These are phyloP conservation scores for Wickerhamiella shivajii DNA, from an alignment of 805 yeast species.

Conservation along the genomic window DNA sequence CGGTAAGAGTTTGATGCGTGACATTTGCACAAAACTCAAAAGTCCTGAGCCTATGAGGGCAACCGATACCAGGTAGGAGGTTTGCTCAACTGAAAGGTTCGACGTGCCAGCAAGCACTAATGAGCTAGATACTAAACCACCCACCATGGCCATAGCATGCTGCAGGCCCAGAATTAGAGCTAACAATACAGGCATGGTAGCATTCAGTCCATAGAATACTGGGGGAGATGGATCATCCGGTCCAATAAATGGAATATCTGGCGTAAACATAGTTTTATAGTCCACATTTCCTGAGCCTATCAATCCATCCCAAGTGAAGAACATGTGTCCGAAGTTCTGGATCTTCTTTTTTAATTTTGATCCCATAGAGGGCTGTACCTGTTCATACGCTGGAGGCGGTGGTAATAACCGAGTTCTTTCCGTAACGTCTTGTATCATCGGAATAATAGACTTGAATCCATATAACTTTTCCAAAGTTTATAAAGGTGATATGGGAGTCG, in stretches of 20 bases:
- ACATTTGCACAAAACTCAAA: slow-evolving; percentile 56
- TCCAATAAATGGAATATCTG: slow-evolving; percentile 52
- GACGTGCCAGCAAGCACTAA: slow-evolving; percentile 51
- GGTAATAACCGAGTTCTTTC: too few relatives aligned
- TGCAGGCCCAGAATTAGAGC: slow-evolving; percentile 70
- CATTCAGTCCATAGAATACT: slow-evolving; percentile 56
- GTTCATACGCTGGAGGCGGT: too few relatives aligned
- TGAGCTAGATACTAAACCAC: slow-evolving; percentile 78
- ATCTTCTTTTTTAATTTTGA: too few relatives aligned
- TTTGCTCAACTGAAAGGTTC: slow-evolving; percentile 33
- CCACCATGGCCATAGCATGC: slow-evolving; percentile 76
- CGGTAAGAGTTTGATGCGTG: slow-evolving; percentile 60
- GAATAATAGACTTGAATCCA: too few relatives aligned
- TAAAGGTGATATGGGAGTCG: too few relatives aligned
- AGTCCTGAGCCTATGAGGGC: slow-evolving; percentile 55
- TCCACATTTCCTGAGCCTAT: slow-evolving; percentile 57
- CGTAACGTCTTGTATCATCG: too few relatives aligned
- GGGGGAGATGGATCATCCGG: slow-evolving; percentile 31
- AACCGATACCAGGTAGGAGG: slow-evolving; percentile 54
- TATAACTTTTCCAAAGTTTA: too few relatives aligned
- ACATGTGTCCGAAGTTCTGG: slow-evolving; percentile 4
- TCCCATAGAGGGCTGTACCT: too few relatives aligned
- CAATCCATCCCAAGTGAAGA: slow-evolving; percentile 63
- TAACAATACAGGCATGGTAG: slow-evolving; percentile 60
- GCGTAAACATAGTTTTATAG: slow-evolving; percentile 65